Evolutionary conservation across 1,284 basidiomycete genomes (phyloP).

Genomic region (Takashimella koratensis): DNA sequence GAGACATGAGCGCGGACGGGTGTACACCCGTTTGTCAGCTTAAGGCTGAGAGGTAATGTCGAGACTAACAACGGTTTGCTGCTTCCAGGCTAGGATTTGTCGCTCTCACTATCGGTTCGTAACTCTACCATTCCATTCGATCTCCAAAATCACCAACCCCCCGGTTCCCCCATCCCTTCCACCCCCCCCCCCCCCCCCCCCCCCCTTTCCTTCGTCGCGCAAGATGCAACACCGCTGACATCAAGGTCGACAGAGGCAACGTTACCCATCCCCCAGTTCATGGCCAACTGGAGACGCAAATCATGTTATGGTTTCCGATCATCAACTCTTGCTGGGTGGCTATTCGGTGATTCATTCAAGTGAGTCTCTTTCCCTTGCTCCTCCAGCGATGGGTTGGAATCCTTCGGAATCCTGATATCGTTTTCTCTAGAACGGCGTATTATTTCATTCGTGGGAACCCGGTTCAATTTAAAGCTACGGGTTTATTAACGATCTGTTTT

Average conservation of each 20-base stretch:
- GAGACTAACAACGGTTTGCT: conserved; percentile 11
- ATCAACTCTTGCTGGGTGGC: conserved; percentile 51
- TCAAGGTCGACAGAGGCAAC: conserved; percentile 48
- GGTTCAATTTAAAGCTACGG: conserved; percentile 51
- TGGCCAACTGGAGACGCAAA: conserved; percentile 52
- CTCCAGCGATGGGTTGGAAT: neutral
- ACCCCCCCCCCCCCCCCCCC: too few species aligned
- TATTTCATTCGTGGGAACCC: conserved; percentile 51
- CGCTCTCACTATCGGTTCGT: conserved; percentile 51
- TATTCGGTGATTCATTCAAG: conserved; percentile 51
- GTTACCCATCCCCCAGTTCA: conserved; percentile 54
- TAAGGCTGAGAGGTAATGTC: neutral
- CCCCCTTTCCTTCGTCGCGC: neutral
- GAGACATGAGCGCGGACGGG: too few species aligned
- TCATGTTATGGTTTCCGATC: conserved; percentile 53
- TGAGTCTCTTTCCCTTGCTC: conserved; percentile 10
- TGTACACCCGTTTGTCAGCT: too few species aligned
- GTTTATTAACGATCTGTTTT: conserved; percentile 47
- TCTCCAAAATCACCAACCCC: too few species aligned
- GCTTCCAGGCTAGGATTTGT: conserved; percentile 51
- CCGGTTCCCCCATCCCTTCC: too few species aligned
- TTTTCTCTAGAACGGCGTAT: conserved; percentile 46
- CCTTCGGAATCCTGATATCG: conserved; percentile 1
- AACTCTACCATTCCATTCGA: too few species aligned
- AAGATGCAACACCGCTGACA: neutral